Conservation (phyloP, 139 green algal genomes). For the Picochlorum sp. region DNA sequence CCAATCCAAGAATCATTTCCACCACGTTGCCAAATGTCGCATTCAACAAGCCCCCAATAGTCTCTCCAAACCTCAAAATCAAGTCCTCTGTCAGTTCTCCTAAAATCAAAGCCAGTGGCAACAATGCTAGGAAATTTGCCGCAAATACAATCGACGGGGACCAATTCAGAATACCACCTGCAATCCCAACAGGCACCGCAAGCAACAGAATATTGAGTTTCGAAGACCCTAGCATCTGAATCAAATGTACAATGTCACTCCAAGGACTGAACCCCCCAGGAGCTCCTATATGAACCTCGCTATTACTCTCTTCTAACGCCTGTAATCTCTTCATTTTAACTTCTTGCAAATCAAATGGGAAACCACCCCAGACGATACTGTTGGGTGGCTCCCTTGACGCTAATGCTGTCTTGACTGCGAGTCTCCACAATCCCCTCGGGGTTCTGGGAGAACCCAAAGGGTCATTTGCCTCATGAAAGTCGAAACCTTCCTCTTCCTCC, state of each 20-base stretch:
- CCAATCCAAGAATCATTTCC: constrained; percentile 86
- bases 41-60: constrained; percentile 66
- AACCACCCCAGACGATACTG: too few relatives aligned
- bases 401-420: too few relatives aligned
- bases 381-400: too few relatives aligned
- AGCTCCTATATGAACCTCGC: not conserved
- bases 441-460: too few relatives aligned
- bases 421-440: too few relatives aligned
- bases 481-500: too few relatives aligned
- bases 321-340: not conserved
- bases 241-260: constrained; percentile 23
- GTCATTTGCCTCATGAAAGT: too few relatives aligned
- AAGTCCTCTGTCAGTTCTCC: constrained; percentile 85
- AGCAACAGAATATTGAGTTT: constrained; percentile 69
- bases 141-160: constrained; percentile 38
- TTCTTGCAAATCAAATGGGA: not conserved
- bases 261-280: constrained; percentile 20
- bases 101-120: constrained; percentile 78
- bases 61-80: constrained; percentile 58
- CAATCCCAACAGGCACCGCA: constrained; percentile 49
- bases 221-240: constrained; percentile 38
- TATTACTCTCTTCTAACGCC: not conserved
- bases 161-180: constrained; percentile 27
- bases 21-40: constrained; percentile 91
- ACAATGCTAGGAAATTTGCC: constrained; percentile 71